phyloP scores from a whole-genome alignment of 2,329 filamentous ascomycete species.

The Pseudogymnoascus sp. region DNA sequence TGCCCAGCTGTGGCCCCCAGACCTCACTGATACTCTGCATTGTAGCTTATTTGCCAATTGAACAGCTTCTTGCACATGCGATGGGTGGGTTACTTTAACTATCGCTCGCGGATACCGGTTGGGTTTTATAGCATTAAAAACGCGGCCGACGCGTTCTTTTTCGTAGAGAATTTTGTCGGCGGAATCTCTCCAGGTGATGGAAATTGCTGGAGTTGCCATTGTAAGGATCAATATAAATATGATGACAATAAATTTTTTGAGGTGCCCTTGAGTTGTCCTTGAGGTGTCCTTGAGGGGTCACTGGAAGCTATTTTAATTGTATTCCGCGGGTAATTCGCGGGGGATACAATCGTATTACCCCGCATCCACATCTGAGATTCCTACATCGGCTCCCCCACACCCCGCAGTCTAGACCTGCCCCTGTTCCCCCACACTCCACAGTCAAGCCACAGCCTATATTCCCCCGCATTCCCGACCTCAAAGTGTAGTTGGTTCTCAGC shows the following conservation, averaged over 20 bases:
- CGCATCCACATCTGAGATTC: not conserved
- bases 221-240: not conserved
- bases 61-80: slow-evolving; percentile 32
- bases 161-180: slow-evolving; percentile 25
- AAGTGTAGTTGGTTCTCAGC: not conserved
- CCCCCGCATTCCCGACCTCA: not conserved
- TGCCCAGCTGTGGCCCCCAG: slow-evolving; percentile 42
- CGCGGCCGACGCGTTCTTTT: slow-evolving; percentile 31
- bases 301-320: not conserved
- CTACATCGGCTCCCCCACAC: not conserved
- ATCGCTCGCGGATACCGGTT: slow-evolving; percentile 34
- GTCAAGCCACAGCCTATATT: not conserved
- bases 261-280: no score
- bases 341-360: not conserved
- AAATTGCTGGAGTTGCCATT: not conserved
- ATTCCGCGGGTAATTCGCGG: not conserved
- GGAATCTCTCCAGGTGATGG: slow-evolving; percentile 11
- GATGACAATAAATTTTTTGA: not conserved
- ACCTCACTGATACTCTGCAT: slow-evolving; percentile 37
- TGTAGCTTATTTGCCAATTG: slow-evolving; percentile 29
- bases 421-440: not conserved
- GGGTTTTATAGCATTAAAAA: slow-evolving; percentile 38
- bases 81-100: slow-evolving; percentile 29
- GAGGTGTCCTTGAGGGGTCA: no score
- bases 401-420: not conserved